phyloP scores from a whole-genome alignment of 495 filamentous ascomycete species.

The Peziza echinospora region DNA sequence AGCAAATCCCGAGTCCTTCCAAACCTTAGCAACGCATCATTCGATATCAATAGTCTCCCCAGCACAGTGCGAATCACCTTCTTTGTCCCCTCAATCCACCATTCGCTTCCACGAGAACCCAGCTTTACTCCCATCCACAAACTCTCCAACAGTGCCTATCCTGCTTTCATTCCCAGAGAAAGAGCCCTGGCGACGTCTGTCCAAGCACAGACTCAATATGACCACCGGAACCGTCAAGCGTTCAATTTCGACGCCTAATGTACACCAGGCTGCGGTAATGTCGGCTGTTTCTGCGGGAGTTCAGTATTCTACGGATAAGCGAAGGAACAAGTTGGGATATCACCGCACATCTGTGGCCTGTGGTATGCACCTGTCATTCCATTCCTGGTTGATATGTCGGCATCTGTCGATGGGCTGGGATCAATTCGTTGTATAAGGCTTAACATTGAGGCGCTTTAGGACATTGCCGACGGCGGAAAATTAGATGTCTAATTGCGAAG shows the following conservation, averaged over 20 bases:
- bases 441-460: constrained; percentile 29
- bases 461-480: constrained; percentile 88
- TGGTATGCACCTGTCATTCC: constrained; percentile 74
- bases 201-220: constrained; percentile 3
- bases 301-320: constrained; percentile 44
- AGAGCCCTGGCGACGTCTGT: not conserved
- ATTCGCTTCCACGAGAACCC: no score
- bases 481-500: constrained; percentile 63
- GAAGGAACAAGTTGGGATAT: constrained; percentile 91
- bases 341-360: constrained; percentile 94
- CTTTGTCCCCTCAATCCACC: not conserved
- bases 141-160: not conserved
- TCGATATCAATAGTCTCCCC: not conserved
- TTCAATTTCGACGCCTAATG: constrained; percentile 18
- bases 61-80: not conserved
- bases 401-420: no score
- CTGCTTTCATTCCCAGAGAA: not conserved
- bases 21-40: no score
- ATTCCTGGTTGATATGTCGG: no score
- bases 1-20: no score
- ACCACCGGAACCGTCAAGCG: constrained; percentile 16
- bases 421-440: not conserved
- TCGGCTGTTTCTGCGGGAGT: constrained; percentile 4
- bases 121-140: no score
- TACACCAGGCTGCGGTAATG: constrained; percentile 14